phyloP scores from a whole-genome alignment of 1,139 yeast species.

The Hanseniaspora sp. region DNA sequence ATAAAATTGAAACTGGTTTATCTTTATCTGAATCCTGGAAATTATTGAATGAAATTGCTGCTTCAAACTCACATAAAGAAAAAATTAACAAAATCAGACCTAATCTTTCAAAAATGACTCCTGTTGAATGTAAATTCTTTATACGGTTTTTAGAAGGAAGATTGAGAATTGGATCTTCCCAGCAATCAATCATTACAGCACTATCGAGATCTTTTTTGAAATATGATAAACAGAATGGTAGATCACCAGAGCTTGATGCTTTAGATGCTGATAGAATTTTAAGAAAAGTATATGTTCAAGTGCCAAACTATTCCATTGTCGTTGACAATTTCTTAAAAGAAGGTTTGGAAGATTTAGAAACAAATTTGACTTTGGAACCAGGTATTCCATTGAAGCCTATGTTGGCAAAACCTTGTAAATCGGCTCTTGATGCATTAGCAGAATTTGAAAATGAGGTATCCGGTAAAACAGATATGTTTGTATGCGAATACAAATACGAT shows the following conservation, averaged over 20 bases:
- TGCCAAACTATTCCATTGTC: conserved; percentile 81
- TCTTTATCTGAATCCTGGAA: conserved; percentile 64
- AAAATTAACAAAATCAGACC: conserved; percentile 71
- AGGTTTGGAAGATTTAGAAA: conserved; percentile 56
- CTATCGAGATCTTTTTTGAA: conserved; percentile 72
- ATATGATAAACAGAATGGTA: conserved; percentile 37
- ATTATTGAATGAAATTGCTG: conserved; percentile 66
- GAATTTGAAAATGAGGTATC: conserved; percentile 58
- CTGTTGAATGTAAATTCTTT: conserved; percentile 81
- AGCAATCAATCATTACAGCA: conserved; percentile 74
- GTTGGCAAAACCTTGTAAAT: conserved; percentile 95
- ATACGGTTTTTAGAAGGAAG: conserved; percentile 89
- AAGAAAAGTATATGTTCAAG: conserved; percentile 75
- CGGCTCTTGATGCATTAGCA: conserved; percentile 80
- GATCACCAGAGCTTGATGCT: conserved; percentile 17
- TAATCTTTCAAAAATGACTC: conserved; percentile 76
- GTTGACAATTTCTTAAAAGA: conserved; percentile 52
- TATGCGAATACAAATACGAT: conserved; percentile 94
- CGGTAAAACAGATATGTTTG: conserved; percentile 39
- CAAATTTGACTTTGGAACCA: conserved; percentile 67
- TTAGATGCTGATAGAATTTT: conserved; percentile 34
- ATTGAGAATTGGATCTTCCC: conserved; percentile 85
- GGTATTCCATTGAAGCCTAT: conserved; percentile 95
- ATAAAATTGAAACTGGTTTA: conserved; percentile 35
- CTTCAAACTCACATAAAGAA: conserved; percentile 61